phyloP scores from a whole-genome alignment of 2,329 filamentous ascomycete species.

The Ascochyta pisi region DNA sequence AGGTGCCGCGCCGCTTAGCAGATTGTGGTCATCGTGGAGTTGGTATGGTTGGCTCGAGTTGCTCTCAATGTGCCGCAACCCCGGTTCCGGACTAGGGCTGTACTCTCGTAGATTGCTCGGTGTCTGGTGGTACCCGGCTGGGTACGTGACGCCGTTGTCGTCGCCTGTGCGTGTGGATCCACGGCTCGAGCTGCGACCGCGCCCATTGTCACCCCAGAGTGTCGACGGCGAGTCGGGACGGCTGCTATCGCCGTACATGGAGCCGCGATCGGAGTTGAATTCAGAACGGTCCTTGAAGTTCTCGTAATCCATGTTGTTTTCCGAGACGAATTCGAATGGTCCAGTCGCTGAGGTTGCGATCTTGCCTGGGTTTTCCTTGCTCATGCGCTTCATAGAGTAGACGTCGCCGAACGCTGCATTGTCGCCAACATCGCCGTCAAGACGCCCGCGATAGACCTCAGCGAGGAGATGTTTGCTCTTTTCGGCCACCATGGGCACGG shows the following conservation, averaged over 20 bases:
- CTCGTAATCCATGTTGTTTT: constrained; percentile 85
- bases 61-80: constrained; percentile 29
- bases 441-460: constrained; percentile 83
- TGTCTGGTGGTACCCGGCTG: constrained; percentile 57
- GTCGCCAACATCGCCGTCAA: constrained; percentile 66
- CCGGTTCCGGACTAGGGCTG: constrained; percentile 47
- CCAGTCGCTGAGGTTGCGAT: constrained; percentile 28
- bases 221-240: constrained; percentile 66
- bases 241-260: constrained; percentile 63
- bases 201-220: constrained; percentile 28
- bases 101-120: constrained; percentile 52
- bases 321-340: constrained; percentile 89
- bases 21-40: constrained; percentile 29
- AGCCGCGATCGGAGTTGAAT: constrained; percentile 81
- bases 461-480: constrained; percentile 86
- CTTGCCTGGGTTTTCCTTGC: constrained; percentile 64
- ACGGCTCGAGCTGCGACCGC: constrained; percentile 31
- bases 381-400: constrained; percentile 82
- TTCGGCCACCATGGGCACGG: constrained; percentile 93
- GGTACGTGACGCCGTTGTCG: constrained; percentile 52
- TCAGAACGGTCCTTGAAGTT: constrained; percentile 91
- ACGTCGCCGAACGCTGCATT: constrained; percentile 81
- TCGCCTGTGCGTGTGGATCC: constrained; percentile 40
- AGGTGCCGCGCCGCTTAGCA: constrained; percentile 43
- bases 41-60: constrained; percentile 35